Conservation (phyloP, 208 protist genomes). For the Crithidia brevicula region DNA sequence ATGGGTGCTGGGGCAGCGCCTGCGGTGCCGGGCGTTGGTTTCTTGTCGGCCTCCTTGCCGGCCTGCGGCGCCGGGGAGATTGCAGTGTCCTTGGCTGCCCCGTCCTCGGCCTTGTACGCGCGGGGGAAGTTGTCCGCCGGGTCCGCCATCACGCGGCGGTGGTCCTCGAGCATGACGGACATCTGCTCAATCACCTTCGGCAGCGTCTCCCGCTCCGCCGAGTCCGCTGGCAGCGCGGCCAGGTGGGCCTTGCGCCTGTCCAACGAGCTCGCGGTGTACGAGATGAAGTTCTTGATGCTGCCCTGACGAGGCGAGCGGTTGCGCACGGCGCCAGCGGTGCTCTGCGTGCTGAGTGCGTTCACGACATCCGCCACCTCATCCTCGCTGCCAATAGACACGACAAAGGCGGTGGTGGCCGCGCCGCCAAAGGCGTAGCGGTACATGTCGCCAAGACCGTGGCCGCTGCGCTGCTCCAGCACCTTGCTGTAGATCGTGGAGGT, state of each 20-base stretch:
- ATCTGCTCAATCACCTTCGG: slow-evolving; percentile 19
- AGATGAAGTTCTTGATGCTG: slow-evolving; percentile 52
- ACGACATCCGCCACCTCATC: slow-evolving; percentile 35
- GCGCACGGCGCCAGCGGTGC: slow-evolving; percentile 25
- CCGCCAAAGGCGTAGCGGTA: slow-evolving; percentile 69
- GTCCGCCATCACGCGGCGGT: slow-evolving; percentile 37
- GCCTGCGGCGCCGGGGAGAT: background rate
- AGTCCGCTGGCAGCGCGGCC: slow-evolving; percentile 15
- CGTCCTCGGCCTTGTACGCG: slow-evolving; percentile 31
- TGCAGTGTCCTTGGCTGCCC: background rate
- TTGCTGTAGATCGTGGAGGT: slow-evolving; percentile 29
- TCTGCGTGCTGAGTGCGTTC: slow-evolving; percentile 33
- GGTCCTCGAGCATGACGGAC: slow-evolving; percentile 38
- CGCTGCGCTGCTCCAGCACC: slow-evolving; percentile 25
- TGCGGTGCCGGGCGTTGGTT: background rate
- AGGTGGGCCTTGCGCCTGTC: slow-evolving; percentile 31
- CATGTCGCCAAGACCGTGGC: slow-evolving; percentile 25
- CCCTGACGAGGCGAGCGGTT: slow-evolving; percentile 50
- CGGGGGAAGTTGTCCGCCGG: slow-evolving; percentile 35
- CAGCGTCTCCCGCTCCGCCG: slow-evolving; percentile 17
- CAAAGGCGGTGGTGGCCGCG: slow-evolving; percentile 30
- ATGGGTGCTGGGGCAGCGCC: background rate
- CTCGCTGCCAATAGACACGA: slow-evolving; percentile 34
- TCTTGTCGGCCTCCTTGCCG: background rate
- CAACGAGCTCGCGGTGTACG: slow-evolving; percentile 36